These are phyloP conservation scores for Begonia fuchsioides DNA, from an alignment of 306 rosid genomes.

Conservation along the genomic window DNA sequence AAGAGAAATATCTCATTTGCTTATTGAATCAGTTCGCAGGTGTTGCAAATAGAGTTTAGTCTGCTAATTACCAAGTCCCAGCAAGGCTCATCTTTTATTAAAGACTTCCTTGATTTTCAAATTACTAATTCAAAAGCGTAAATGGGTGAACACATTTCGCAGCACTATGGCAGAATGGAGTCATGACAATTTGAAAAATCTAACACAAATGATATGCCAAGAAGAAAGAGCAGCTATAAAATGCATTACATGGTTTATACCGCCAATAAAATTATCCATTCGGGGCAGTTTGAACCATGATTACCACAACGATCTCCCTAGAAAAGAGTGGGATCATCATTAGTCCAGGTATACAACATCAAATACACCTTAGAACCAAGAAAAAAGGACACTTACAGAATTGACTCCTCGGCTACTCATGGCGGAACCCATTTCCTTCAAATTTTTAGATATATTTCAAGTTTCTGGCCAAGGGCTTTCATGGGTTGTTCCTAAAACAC, in stretches of 20 bases:
- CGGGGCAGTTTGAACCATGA: conserved; percentile 68
- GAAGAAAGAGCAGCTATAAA: not conserved
- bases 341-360: too few species aligned
- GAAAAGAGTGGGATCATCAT: not conserved
- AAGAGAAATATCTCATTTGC: too few species aligned
- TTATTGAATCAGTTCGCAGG: too few species aligned
- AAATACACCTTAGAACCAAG: not conserved
- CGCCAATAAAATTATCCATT: conserved; percentile 88
- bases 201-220: not conserved
- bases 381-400: conserved; percentile 41
- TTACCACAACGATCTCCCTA: conserved; percentile 88
- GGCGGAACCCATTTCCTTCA: conserved; percentile 38
- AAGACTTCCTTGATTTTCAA: too few species aligned
- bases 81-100: too few species aligned
- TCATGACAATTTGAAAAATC: not conserved
- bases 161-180: not conserved
- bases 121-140: not conserved
- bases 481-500: too few species aligned
- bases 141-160: not conserved
- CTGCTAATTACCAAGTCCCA: too few species aligned
- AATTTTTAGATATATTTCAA: not conserved
- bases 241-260: conserved; percentile 15
- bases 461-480: too few species aligned
- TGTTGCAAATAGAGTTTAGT: too few species aligned
- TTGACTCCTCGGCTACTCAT: conserved; percentile 46